These are phyloP conservation scores for Calonectria pseudoreteaudii DNA, from an alignment of 2,329 filamentous ascomycete species.

Conservation along the genomic window DNA sequence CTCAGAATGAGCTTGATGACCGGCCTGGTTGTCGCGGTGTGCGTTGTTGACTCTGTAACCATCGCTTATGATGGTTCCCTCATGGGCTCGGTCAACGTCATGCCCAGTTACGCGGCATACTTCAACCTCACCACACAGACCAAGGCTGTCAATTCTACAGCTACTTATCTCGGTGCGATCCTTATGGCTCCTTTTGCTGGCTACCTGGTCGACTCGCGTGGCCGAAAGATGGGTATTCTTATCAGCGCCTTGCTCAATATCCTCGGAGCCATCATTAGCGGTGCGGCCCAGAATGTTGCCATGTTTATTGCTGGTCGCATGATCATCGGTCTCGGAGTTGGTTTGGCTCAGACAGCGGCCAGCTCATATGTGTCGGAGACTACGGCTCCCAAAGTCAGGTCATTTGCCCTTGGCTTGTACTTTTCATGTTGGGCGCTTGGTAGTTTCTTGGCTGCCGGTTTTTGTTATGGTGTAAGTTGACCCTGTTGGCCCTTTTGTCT, in stretches of 20 bases:
- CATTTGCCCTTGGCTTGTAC: not conserved
- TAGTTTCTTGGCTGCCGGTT: not conserved
- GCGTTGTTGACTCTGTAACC: conserved; percentile 1
- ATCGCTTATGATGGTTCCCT: conserved; percentile 8
- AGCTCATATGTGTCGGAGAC: not conserved
- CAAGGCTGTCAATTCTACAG: not conserved
- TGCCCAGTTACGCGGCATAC: not conserved
- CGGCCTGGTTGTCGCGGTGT: not conserved
- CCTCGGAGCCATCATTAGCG: not conserved
- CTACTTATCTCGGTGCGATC: not conserved
- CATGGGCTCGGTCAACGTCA: conserved; percentile 16
- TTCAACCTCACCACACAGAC: not conserved
- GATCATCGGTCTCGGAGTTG: not conserved
- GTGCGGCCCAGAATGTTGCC: not conserved
- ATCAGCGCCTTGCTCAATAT: not conserved
- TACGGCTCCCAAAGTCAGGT: not conserved
- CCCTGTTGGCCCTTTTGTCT: not conserved
- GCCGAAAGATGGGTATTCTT: not conserved
- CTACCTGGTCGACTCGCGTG: not conserved
- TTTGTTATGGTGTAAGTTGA: not conserved
- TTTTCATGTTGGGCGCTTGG: not conserved
- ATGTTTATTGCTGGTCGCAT: conserved; percentile 40
- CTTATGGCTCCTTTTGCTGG: not conserved
- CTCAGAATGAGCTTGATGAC: not conserved
- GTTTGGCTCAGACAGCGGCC: not conserved